Percentiles rank a stretch among this genome's conserved stretches.
phyloP scores from a whole-genome alignment of 371 early-diverging fungal species.

The Apophysomyces sp. region DNA sequence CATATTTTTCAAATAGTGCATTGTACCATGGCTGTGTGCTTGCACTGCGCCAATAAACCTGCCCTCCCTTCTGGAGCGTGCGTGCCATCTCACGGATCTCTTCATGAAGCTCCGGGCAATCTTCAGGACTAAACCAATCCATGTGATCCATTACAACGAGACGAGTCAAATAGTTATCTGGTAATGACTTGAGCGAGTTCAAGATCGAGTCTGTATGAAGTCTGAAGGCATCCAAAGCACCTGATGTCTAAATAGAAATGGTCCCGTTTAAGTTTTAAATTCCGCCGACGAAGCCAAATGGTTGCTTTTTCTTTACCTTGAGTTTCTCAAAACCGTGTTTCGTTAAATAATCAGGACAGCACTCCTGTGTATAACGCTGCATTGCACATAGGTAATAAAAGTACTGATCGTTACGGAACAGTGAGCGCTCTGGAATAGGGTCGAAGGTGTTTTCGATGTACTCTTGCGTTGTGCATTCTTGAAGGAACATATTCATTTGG shows the following conservation, averaged over 20 bases:
- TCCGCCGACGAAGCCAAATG: no score
- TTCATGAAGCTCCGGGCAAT: slow-evolving; percentile 52
- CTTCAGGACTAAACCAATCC: slow-evolving; percentile 77
- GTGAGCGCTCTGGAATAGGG: slow-evolving; percentile 65
- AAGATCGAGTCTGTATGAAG: slow-evolving; percentile 82
- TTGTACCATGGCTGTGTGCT: slow-evolving; percentile 86
- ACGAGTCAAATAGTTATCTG: slow-evolving; percentile 68
- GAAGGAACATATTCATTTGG: slow-evolving; percentile 84
- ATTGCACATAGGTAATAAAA: slow-evolving; percentile 81
- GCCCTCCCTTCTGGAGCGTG: slow-evolving; percentile 63
- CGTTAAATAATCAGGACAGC: slow-evolving; percentile 77
- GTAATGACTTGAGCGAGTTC: slow-evolving; percentile 56
- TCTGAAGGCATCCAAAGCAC: slow-evolving; percentile 60
- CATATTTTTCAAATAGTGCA: slow-evolving; percentile 63
- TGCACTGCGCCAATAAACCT: slow-evolving; percentile 80
- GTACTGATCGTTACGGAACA: slow-evolving; percentile 73
- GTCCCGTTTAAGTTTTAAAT: neutral
- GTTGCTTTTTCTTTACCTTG: slow-evolving; percentile 31
- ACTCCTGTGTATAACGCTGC: slow-evolving; percentile 62
- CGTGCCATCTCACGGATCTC: slow-evolving; percentile 70
- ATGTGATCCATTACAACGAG: slow-evolving; percentile 89
- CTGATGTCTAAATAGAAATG: slow-evolving; percentile 23
- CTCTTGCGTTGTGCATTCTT: slow-evolving; percentile 76
- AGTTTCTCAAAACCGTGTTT: slow-evolving; percentile 65
- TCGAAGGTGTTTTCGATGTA: slow-evolving; percentile 84